Base-by-base conservation (phyloP, 2,329 filamentous ascomycete genomes). In the Trichoderma sp. region DNA sequence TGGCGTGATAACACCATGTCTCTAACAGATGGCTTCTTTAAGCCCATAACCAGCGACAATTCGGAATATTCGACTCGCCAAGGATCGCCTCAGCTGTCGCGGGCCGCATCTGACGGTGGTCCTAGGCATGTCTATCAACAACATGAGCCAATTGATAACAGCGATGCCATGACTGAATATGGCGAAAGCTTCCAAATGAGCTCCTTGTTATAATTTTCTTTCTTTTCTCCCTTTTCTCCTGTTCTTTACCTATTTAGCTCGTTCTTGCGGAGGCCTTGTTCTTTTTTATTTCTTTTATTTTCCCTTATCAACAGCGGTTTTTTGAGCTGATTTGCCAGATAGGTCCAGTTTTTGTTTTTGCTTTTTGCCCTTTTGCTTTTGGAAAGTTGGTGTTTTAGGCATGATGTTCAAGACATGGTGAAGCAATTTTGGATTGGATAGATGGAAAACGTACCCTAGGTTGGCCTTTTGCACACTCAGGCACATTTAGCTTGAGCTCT, bases 1-100 rank as follows among this genome's bases (percentile, higher is more conserved):
- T 84, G 83, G 82, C 78, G 78, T 9, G 84, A 82, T 75, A 72
- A 75, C 62, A 81, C 79, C 14, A 71, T 78, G 71, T 75, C 75
- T 45, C 29, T 79, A 9, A 62, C 33, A 4, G 76, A 78, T 33
- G 76, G 77, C 38, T 74, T 63, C 16, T 75, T 72, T 31, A 71
- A 74, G 29, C 75, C 72, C 18, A 75, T 78, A 66, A 80, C 79
- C 50, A 81, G 77, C 53, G 75, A 78, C 35, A 75, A 77, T 68
- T 81, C 81, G 3, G 79, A 79, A 50, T 77, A 79, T 60, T 79
- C 79, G 2, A 81, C 79, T 33, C 78, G 79, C 35, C 64, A 79
- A 16, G 79, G 81, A 16, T 82, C 81, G 33, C 77, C 78, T 11
- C 77, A 78, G 53, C 72, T 76, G 35, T 82, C 81, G 69, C 79